Conservation (phyloP, 108 stramenopile species). For the Skeletonema tropicum region DNA sequence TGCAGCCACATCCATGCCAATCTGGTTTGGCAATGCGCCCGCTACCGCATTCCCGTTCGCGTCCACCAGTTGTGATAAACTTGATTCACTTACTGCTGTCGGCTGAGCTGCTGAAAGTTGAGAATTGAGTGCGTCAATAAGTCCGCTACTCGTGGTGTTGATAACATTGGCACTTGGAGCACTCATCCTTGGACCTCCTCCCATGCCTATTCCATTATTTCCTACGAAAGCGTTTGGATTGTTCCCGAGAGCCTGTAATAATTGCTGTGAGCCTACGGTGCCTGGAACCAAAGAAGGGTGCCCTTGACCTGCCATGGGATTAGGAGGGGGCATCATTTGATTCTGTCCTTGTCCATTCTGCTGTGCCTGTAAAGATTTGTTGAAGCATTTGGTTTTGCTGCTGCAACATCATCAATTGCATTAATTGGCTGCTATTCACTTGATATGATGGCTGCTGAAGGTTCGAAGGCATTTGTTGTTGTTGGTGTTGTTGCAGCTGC, state of each 20-base stretch:
- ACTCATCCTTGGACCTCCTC: neutral
- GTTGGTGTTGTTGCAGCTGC: slow-evolving; percentile 10
- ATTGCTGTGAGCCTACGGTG: slow-evolving; percentile 27
- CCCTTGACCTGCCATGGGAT: neutral
- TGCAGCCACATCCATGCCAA: neutral
- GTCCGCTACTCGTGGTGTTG: slow-evolving; percentile 13
- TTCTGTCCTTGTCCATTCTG: slow-evolving; percentile 22
- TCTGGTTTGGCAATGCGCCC: neutral
- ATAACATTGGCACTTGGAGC: neutral
- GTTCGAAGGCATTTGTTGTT: neutral
- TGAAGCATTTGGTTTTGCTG: slow-evolving; percentile 23
- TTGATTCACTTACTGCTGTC: neutral
- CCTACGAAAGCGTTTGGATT: neutral
- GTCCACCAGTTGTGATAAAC: neutral
- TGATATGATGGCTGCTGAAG: neutral
- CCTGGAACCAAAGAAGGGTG: slow-evolving; percentile 30
- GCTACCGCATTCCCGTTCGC: slow-evolving; percentile 9
- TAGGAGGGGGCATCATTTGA: slow-evolving; percentile 44
- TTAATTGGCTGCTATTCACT: neutral
- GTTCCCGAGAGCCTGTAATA: slow-evolving; percentile 19
- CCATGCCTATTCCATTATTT: neutral
- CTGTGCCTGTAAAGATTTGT: slow-evolving; percentile 13
- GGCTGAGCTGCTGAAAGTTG: slow-evolving; percentile 27
- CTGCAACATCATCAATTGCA: neutral
- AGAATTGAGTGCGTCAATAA: slow-evolving; percentile 44